Percentiles rank a stretch among this genome's conserved stretches.
phyloP scores from a whole-genome alignment of 345 rosid genomes.

The Eucalyptus caleyi region DNA sequence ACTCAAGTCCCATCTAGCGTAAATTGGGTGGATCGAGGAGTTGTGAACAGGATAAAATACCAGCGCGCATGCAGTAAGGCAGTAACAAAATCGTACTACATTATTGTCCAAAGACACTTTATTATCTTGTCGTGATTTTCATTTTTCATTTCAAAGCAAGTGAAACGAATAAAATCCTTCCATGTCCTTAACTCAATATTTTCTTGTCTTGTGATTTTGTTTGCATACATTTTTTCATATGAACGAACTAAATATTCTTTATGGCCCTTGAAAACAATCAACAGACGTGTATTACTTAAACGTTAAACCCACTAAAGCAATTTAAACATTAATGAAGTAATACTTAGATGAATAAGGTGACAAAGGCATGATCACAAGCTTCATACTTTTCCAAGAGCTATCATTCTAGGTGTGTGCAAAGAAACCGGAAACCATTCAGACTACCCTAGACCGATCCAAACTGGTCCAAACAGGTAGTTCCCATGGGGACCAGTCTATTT shows the following conservation, averaged over 20 bases:
- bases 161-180: background rate
- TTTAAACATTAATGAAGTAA: background rate
- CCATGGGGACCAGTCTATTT: too few species aligned
- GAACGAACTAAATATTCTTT: background rate
- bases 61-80: constrained; percentile 25
- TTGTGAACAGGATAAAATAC: constrained; percentile 1
- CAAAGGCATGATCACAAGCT: background rate
- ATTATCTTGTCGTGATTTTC: background rate
- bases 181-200: background rate
- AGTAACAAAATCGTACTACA: background rate
- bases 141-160: background rate
- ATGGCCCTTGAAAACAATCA: background rate
- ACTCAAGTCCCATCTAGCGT: background rate
- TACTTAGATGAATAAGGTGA: background rate
- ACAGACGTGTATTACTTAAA: background rate
- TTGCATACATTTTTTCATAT: background rate
- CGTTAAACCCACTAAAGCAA: background rate
- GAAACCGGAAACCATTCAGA: too few species aligned
- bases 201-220: background rate
- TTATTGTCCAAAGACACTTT: background rate
- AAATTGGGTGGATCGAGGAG: constrained; percentile 11
- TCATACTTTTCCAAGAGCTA: too few species aligned
- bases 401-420: too few species aligned
- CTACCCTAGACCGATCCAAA: too few species aligned
- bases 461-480: too few species aligned